phyloP scores from a whole-genome alignment of 495 filamentous ascomycete genomes.

The Penicillium antarcticum region DNA sequence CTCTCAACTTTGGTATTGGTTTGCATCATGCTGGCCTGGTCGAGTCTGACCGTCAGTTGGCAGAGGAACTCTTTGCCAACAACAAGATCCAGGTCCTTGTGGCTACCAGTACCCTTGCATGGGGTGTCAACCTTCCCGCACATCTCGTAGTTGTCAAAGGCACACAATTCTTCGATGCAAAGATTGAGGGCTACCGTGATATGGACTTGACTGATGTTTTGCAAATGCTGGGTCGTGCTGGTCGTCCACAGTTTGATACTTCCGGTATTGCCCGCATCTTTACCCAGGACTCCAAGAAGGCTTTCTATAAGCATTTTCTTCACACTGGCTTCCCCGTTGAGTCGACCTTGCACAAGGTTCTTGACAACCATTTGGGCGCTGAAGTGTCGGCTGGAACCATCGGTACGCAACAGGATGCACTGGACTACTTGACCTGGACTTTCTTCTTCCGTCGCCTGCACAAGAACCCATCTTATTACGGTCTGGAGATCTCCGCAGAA shows the following conservation, averaged over 20 bases:
- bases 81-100: conserved; percentile 98
- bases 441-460: conserved; percentile 98
- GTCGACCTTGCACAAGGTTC: conserved; percentile 89
- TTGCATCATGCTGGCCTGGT: conserved; percentile 96
- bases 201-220: conserved; percentile 99
- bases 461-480: conserved; percentile 98
- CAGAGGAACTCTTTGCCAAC: conserved; percentile 92
- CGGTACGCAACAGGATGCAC: conserved; percentile 87
- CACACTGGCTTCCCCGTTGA: conserved; percentile 98
- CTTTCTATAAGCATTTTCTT: conserved; percentile 99
- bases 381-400: conserved; percentile 94
- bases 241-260: conserved; percentile 92
- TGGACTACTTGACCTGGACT: conserved; percentile 98
- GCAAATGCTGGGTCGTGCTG: conserved; percentile 96
- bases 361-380: conserved; percentile 95
- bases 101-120: conserved; percentile 94
- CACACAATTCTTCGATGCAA: conserved; percentile 97
- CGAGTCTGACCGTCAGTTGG: conserved; percentile 84
- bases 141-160: conserved; percentile 98
- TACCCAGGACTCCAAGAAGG: conserved; percentile 95
- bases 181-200: conserved; percentile 95
- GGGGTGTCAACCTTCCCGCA: conserved; percentile 97
- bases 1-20: conserved; percentile 93
- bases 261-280: conserved; percentile 96
- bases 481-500: conserved; percentile 87